Base-by-base conservation (phyloP, 192 early-diverging fungal genomes). In the Coemansia sp. region DNA sequence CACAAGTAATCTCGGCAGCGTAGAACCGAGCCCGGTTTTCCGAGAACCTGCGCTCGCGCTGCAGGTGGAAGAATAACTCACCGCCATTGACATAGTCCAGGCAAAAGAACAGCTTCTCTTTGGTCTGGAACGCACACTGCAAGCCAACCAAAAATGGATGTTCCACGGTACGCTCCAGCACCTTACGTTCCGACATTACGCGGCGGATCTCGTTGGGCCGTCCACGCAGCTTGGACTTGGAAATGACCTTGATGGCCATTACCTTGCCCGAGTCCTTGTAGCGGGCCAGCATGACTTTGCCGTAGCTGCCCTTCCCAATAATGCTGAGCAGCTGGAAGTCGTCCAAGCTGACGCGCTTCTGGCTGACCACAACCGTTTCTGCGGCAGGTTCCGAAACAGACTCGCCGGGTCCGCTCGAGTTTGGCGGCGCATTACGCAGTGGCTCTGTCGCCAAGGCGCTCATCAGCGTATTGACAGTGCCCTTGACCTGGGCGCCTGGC, bases 31-130 rank as follows among this genome's bases (percentile, higher is more conserved):
- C 81, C 5, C 84, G 65, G 31, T 84, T 83, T 53, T 86, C 82
- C 3, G 67, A 56, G 56, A 89, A 89, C 28, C 76, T 50, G 10
- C 81, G 83, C 60, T 87, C 86, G 36, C 82, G 74, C 64, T 87
- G 88, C 18, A 89, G 51, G 56, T 89, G 88, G 64, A 84, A 79
- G 61, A 87, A 89, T 53, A 90, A 76, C 62, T 90, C 88, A 17
- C 88, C 88, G 17, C 88, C 88, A 36, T 84, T 87, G 58, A 90
- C 85, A 39, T 88, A 90, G 65, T 90, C 88, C 28, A 85, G 58
- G 15, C 88, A 87, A 39, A 90, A 78, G 57, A 87, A 90, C 40
- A 90, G 70, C 57, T 90, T 86, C 30, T 86, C 82, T 11, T 83
- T 79, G 0, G 85, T 87, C 64, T 90, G 88, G 78, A 90, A 90